Evolutionary conservation across 2,329 filamentous ascomycete genomes (phyloP), one percentile per base, ranked within the genome.

Genomic region (Microcyclospora tardicrescens): DNA sequence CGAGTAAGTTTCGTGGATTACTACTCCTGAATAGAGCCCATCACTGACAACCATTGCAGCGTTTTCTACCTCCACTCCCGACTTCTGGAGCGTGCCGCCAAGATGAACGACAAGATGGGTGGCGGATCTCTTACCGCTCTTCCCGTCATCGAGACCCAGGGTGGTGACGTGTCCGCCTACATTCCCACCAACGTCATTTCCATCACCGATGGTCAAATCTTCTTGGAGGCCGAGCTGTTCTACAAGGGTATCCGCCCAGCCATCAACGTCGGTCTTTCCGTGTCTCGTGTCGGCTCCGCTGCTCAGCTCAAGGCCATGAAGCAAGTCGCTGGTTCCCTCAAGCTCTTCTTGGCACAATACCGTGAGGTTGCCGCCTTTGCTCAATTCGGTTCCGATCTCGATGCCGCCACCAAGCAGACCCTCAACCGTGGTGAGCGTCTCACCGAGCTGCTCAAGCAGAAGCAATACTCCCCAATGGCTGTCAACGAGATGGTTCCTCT

Each of bases 241-340:
- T 96, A 95, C 85, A 98, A 98, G 84, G 91, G 91, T 93, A 73
- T 98, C 70, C 89, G 91, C 64, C 91, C 91, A 60, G 91, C 91
- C 73, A 98, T 98, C 70, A 98, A 98, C 79, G 91, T 98, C 83
- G 91, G 91, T 91, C 84, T 98, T 58, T 98, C 91, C 61, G 91
- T 98, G 59, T 98, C 91, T 57, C 91, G 91, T 84, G 91, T 98
- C 81, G 91, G 91, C 67, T 98, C 91, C 62, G 85, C 91, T 66
- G 91, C 91, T 65, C 91, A 98, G 79, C 79, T 96, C 68, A 98
- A 96, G 84, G 87, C 91, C 72, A 98, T 98, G 91, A 98, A 98
- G 81, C 91, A 98, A 77, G 91, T 98, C 59, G 91, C 91, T 62
- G 91, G 91, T 79, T 96, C 89, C 56, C 77, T 98, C 64, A 98